Base-by-base conservation (phyloP, 768 basidiomycete genomes). In the Podaxis rugospora region DNA sequence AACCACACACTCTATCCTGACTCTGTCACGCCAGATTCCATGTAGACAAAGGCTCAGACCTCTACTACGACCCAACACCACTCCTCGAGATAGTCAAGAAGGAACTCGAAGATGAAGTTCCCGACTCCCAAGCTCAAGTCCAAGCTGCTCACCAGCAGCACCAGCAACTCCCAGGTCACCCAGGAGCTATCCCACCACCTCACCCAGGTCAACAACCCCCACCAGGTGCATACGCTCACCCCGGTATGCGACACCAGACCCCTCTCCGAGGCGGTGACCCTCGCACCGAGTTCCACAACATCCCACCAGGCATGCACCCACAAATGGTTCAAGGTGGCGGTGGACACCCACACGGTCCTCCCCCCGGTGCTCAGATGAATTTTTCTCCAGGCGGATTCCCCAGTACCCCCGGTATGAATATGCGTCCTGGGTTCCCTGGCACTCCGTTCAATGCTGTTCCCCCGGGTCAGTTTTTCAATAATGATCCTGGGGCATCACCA, bases 31-130 rank as follows among this genome's bases (percentile, higher is more conserved):
- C 37, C 61, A 93, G 90, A 65, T 93, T 91, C 69, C 78, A 85
- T n/a, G 86, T 91, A 2, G 91, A 93, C 67, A 76, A 83, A 69
- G 77, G 80, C 61, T 90, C 90, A 3, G 80, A 85, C 18, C 74
- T 93, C 16, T 91, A 89, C 69, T 93, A 88, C 56, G 82, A 93
- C 70, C 80, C 90, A 11, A 82, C 85, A 10, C 78, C 76, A 3
- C 80, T 92, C 5, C 73, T 80, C 13, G 80, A 87, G 63, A 75
- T 80, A 27, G 71, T 83, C 44, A 82, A 80, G 64, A 79, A 78
- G 61, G 74, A 77, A 57, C 71, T 76, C 51, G 81, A 83, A 63
- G 73, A 72, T 25, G 71, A 71, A 40, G 64, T 63, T 5, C 70
- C 69, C 3, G 65, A 68, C 27, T 71, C 68, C 36, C 74, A 71